Conservation (phyloP, 805 yeast genomes). For the Citeromyces nyonsensis region DNA sequence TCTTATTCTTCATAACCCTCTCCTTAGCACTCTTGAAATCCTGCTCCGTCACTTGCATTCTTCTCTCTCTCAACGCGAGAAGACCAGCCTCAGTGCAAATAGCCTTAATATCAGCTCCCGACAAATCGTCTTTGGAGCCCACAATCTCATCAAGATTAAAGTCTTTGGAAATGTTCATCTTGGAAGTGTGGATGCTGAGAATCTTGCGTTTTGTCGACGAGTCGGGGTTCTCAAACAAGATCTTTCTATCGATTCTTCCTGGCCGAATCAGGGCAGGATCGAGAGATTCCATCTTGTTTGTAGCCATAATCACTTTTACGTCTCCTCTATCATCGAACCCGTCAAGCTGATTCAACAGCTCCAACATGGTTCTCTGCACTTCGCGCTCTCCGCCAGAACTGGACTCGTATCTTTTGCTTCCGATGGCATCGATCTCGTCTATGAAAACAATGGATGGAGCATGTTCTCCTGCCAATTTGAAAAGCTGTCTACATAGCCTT, state of each 20-base stretch:
- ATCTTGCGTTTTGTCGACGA: conserved; percentile 87
- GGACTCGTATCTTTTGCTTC: conserved; percentile 92
- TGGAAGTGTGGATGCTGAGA: conserved; percentile 79
- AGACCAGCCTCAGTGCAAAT: conserved; percentile 96
- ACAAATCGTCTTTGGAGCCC: conserved; percentile 80
- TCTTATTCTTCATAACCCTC: conserved; percentile 89
- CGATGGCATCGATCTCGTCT: conserved; percentile 98
- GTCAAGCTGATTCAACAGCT: conserved; percentile 84
- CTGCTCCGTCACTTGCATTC: conserved; percentile 93
- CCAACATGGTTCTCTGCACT: conserved; percentile 96
- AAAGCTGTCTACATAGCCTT: conserved; percentile 80
- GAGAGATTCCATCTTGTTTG: conserved; percentile 83
- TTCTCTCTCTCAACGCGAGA: conserved; percentile 87
- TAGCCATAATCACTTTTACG: conserved; percentile 96
- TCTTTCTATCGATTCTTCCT: conserved; percentile 93
- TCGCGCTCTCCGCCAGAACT: conserved; percentile 94
- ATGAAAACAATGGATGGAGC: conserved; percentile 98
- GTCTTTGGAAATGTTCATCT: conserved; percentile 81
- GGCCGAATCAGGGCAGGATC: conserved; percentile 96
- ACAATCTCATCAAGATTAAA: conserved; percentile 84
- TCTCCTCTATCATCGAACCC: conserved; percentile 97
- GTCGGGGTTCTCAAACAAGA: conserved; percentile 91
- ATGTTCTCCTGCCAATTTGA: conserved; percentile 91
- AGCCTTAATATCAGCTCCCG: conserved; percentile 97
- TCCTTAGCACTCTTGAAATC: conserved; percentile 92